Evolutionary conservation across 257 asterid species (phyloP).

Genomic region (Mentha longifolia): DNA sequence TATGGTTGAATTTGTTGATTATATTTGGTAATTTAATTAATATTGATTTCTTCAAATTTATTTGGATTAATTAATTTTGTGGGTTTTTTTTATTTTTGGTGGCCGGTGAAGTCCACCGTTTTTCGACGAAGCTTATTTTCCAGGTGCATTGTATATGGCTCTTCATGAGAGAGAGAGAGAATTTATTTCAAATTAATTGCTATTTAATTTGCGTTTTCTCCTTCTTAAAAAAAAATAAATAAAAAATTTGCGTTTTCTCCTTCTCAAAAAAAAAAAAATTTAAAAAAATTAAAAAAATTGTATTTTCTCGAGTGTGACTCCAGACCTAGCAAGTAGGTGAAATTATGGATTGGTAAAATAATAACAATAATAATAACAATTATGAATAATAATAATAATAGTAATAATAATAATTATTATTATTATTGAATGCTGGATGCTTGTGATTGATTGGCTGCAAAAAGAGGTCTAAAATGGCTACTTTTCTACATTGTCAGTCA

Average conservation of each 20-base stretch:
- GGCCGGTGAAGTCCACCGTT: slow-evolving; percentile 1
- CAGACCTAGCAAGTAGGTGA: neutral
- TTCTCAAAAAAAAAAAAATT: too few relatives aligned
- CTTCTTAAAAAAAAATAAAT: too few relatives aligned
- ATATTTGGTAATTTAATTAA: neutral
- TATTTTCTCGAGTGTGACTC: neutral
- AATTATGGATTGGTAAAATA: too few relatives aligned
- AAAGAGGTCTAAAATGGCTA: slow-evolving; percentile 1
- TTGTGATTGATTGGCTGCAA: neutral
- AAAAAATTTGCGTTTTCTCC: too few relatives aligned
- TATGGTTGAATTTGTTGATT: neutral
- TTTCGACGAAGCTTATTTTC: slow-evolving; percentile 17
- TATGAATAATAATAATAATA: too few relatives aligned
- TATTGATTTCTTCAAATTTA: neutral
- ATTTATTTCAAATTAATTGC: slow-evolving; percentile 27
- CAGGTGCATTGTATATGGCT: slow-evolving; percentile 40
- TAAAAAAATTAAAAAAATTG: too few relatives aligned
- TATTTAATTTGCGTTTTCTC: too few relatives aligned
- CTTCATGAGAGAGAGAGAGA: neutral
- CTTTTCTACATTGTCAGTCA: neutral
- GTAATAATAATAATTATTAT: neutral
- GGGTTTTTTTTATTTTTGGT: neutral
- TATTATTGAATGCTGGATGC: neutral
- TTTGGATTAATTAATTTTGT: neutral
- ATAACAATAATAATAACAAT: too few relatives aligned